Conservation (phyloP, 1,284 basidiomycete genomes). For the Agroathelia rolfsii region DNA sequence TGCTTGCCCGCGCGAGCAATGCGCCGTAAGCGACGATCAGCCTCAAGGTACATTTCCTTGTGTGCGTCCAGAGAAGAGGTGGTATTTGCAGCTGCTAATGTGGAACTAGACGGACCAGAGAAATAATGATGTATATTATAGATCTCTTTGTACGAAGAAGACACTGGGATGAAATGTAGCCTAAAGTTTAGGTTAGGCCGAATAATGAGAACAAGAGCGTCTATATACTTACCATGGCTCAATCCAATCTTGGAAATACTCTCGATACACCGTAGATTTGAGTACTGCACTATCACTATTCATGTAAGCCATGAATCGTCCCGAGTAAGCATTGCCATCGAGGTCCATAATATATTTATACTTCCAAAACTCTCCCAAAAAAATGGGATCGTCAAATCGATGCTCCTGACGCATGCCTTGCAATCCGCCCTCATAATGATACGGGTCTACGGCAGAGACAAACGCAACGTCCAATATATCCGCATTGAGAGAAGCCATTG, state of each 20-base stretch:
- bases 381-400: slow-evolving; percentile 69
- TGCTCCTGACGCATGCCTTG: slow-evolving; percentile 57
- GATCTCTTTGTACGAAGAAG: slow-evolving; percentile 77
- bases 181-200: slow-evolving; percentile 27
- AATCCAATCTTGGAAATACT: slow-evolving; percentile 82
- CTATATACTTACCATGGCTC: slow-evolving; percentile 61
- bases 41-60: slow-evolving; percentile 30
- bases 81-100: slow-evolving; percentile 47
- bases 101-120: slow-evolving; percentile 64
- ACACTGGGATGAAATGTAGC: slow-evolving; percentile 90
- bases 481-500: slow-evolving; percentile 57
- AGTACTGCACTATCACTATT: slow-evolving; percentile 83
- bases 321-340: slow-evolving; percentile 94
- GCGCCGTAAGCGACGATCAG: slow-evolving; percentile 65
- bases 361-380: slow-evolving; percentile 80
- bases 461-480: slow-evolving; percentile 88
- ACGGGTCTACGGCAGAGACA: slow-evolving; percentile 62
- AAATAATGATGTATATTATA: slow-evolving; percentile 91
- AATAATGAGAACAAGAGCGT: slow-evolving; percentile 4
- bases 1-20: slow-evolving; percentile 83
- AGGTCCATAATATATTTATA: slow-evolving; percentile 90
- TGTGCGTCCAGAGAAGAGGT: slow-evolving; percentile 21
- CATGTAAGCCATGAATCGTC: slow-evolving; percentile 78
- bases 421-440: slow-evolving; percentile 75
- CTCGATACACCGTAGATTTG: slow-evolving; percentile 83